Evolutionary conservation across 441 rosid species (phyloP).

Genomic region (Mallotus japonicus): DNA sequence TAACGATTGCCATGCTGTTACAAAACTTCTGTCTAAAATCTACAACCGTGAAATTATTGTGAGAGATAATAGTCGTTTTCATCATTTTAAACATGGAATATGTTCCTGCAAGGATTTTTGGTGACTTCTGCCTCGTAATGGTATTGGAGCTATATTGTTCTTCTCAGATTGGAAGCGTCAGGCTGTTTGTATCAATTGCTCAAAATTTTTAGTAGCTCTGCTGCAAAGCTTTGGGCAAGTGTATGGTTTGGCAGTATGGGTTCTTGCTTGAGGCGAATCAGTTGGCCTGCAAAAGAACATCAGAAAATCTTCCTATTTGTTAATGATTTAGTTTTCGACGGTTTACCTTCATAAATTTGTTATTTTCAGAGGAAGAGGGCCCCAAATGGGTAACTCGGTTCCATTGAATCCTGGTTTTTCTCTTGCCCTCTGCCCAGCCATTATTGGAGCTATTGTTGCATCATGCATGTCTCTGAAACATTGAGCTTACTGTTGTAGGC

Average conservation of each 20-base stretch:
- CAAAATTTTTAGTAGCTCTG: not conserved
- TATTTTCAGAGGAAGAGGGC: not conserved
- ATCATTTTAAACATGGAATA: conserved; percentile 49
- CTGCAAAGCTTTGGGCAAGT: not conserved
- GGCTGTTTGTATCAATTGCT: not conserved
- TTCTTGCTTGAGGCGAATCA: not conserved
- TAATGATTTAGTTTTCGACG: not conserved
- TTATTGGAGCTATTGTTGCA: not conserved
- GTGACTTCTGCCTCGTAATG: conserved; percentile 27
- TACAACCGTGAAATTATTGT: conserved; percentile 49
- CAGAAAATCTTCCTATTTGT: not conserved
- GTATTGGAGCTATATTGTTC: not conserved
- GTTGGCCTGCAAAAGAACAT: not conserved
- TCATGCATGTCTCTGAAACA: not conserved
- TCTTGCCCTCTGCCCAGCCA: not conserved
- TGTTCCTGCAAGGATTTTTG: conserved; percentile 66
- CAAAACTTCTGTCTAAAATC: conserved; percentile 45
- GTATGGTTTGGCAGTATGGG: not conserved
- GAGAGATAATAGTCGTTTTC: conserved; percentile 58
- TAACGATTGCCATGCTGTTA: conserved; percentile 50
- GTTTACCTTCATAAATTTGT: not conserved
- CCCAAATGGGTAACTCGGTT: no score
- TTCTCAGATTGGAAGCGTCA: conserved; percentile 1
- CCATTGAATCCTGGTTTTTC: no score
- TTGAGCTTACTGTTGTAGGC: not conserved